Evolutionary conservation across 768 basidiomycete genomes (phyloP).

Genomic region (Boletus rufocinnamomeus): DNA sequence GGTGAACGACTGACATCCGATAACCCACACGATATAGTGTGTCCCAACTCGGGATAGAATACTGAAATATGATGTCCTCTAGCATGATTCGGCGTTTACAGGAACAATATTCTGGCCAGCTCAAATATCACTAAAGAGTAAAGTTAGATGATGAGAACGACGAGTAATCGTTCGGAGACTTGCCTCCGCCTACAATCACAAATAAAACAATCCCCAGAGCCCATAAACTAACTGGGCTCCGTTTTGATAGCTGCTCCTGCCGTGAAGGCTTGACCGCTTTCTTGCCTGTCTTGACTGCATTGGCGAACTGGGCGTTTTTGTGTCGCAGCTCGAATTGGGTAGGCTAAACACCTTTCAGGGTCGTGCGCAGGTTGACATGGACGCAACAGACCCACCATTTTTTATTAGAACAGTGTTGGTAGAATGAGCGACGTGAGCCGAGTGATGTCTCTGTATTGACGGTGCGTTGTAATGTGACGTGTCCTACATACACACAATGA

Average conservation of each 20-base stretch:
- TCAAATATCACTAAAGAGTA: slow-evolving; percentile 67
- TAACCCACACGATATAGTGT: neutral
- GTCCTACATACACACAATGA: slow-evolving; percentile 5
- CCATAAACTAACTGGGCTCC: slow-evolving; percentile 75
- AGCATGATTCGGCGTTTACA: slow-evolving; percentile 40
- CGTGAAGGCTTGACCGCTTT: slow-evolving; percentile 72
- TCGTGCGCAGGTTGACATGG: no score
- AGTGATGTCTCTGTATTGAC: neutral
- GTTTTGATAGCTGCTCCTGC: slow-evolving; percentile 68
- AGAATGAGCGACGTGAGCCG: slow-evolving; percentile 34
- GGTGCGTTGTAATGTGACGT: slow-evolving; percentile 17
- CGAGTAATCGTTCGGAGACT: slow-evolving; percentile 27
- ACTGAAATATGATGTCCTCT: slow-evolving; percentile 1
- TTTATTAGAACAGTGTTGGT: neutral
- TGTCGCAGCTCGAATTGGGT: slow-evolving; percentile 82
- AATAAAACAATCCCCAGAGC: slow-evolving; percentile 74
- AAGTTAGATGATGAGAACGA: slow-evolving; percentile 11
- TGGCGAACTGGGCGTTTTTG: slow-evolving; percentile 79
- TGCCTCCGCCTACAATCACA: slow-evolving; percentile 80
- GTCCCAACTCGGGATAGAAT: neutral
- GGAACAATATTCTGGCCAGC: slow-evolving; percentile 63
- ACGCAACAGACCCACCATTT: slow-evolving; percentile 35
- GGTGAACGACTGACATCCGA: slow-evolving; percentile 13
- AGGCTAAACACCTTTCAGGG: slow-evolving; percentile 46
- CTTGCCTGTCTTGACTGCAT: slow-evolving; percentile 71